Base-by-base conservation (phyloP, 2,329 filamentous ascomycete species). In the Cladophialophora psammophila region DNA sequence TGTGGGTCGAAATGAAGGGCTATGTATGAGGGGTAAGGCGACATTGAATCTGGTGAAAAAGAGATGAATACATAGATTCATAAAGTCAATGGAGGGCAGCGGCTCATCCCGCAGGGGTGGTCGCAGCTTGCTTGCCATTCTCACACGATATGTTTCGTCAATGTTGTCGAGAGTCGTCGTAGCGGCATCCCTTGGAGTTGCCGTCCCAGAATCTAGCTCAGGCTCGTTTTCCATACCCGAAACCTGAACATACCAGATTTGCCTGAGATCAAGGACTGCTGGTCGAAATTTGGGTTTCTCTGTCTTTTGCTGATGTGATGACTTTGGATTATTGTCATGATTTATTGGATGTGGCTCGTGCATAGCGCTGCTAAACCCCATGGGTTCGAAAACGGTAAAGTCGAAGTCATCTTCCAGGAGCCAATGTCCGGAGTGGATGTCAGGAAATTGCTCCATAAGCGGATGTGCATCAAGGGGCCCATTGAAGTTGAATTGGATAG, bases 21-120 rank as follows among this genome's bases (percentile, higher is more conserved):
- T 63, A 56, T 75, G 73, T 13, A 75, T 65, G 20, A 75, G 58
- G 1, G 73, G 74, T 26, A 75, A 72, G 2, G 71, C 63, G 13
- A 70, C 62, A 36, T 73, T 69, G 42, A 73, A 73, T 8, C 63
- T 57, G 0, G 71, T 72, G 40, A 75, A 74, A 54, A 71, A 75
- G 31, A 73, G 52, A 52, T 72, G 72, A 9, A 74, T 69, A 45
- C 72, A 74, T 12, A 74, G 64, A 56, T 74, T 72, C 56, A 65
- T 3, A 20, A 61, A 55, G 13, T 65, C 63, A 34, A 65, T 65
- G 6, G 63, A 61, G 15, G 63, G 63, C n/a, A 66, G 32, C 7
- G 64, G 64, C 8, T 66, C 64, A 52, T 66, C 53, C 5, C 58
- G 64, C 9, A 57, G n/a, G 26, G 58, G 52, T 1, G 58, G 50